Base-by-base conservation (phyloP, 2,329 filamentous ascomycete genomes). In the Fusarium sp. region DNA sequence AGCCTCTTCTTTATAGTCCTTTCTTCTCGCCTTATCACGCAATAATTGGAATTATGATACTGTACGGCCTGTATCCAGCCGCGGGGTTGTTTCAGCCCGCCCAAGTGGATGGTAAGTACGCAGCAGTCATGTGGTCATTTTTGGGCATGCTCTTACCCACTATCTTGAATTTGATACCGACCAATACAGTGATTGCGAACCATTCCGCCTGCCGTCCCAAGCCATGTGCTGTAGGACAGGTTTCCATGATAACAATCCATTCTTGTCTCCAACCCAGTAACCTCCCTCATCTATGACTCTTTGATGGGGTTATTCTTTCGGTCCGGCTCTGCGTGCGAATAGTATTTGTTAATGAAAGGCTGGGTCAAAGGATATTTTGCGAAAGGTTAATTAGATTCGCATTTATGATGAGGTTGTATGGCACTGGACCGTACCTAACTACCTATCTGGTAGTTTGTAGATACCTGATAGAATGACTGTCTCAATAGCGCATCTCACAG, bases 111-210 rank as follows among this genome's bases (percentile, higher is more conserved):
- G 41, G 49, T 45, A 66, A 45, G 27, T 45, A 48, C n/a, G 27
- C 21, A 49, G 40, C 34, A 59, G 49, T 68, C 65, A 68, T 60
- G 64, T 68, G 66, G 42, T 56, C 50, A 51, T 68, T 48, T 67
- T 45, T 43, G 21, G 21, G 23, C 18, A 37, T 27, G 32, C 23
- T 55, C 27, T 21, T 27, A 25, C 20, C 32, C 27, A 28, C 25
- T 43, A 66, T 54, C 40, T 42, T 20, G 43, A 59, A 28, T 51
- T 66, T 21, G 18, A 43, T 25, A 68, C 41, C 37, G 37, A 32
- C 49, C 55, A 28, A 46, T 54, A 40, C 18, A 57, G 51, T 34
- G 41, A 28, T 23, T 49, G 37, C 20, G 12, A 45, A 40, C 46
- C 40, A 32, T 20, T 28, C 25, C 20, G 41, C n/a, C n/a, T 23